Base-by-base conservation (phyloP, 2,329 filamentous ascomycete species). In the Fusarium citri region DNA sequence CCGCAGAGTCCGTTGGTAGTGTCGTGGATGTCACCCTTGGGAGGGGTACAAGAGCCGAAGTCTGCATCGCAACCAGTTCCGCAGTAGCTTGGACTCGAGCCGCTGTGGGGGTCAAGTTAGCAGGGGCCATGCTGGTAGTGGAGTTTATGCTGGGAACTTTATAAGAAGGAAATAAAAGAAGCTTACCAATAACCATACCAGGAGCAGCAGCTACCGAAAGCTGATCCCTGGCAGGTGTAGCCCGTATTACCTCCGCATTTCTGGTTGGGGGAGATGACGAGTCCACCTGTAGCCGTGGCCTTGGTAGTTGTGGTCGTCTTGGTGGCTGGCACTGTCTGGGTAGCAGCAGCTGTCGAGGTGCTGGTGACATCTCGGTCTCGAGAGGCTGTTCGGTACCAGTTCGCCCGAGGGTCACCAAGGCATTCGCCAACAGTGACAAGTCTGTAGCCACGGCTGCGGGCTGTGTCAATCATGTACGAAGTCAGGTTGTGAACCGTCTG, bases 371-470 rank as follows among this genome's bases (percentile, higher is more conserved):
- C 69, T 26, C 60, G 66, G 22, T 65, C 55, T 16, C 64, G 59
- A 9, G 70, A 61, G 7, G 72, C 74, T 6, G 61, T 28, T 47
- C 86, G 82, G 71, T 89, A 89, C 87, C 86, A 89, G 66, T 84
- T 82, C 18, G 76, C 79, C n/a, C 63, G 63, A 10, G 85, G 76
- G 59, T 89, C 86, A 1, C 83, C 83, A 18, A 89, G 79, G 60
- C 88, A 90, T 63, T 88, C 85, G 1, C 86, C 88, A 7, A 89
- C 83, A 2, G 87, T 87, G 28, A 87, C 85, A 45, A 83, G 82
- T 47, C 71, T 76, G 68, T 82, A 83, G 0, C 85, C 86, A 20
- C 82, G 78, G 6, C 75, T 69, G 25, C 74, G 72, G 16, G 86
- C 78, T 51, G 75, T 76, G 15, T 77, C 64, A 20, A 86, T 74